Evolutionary conservation across 1,139 yeast species (phyloP).

Genomic region (Pichia sp.): DNA sequence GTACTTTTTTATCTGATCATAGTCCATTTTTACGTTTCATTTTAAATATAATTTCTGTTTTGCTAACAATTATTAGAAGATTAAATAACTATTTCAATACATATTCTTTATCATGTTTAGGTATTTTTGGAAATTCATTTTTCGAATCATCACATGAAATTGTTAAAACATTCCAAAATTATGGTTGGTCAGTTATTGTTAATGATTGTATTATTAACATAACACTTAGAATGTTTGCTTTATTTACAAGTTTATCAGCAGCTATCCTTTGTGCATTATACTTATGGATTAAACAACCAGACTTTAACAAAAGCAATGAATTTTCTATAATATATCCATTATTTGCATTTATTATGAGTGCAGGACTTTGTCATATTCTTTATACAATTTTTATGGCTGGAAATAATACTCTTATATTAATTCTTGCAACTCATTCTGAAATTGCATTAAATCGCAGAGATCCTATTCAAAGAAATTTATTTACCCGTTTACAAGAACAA

Average conservation of each 20-base stretch:
- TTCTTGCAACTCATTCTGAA: neutral
- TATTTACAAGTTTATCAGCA: neutral
- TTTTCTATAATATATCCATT: neutral
- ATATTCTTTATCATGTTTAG: constrained; percentile 81
- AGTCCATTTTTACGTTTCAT: constrained; percentile 71
- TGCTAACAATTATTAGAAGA: constrained; percentile 30
- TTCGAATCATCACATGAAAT: constrained; percentile 71
- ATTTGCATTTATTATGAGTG: constrained; percentile 2
- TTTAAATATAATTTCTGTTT: constrained; percentile 39
- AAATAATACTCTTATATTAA: constrained; percentile 2
- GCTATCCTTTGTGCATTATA: neutral
- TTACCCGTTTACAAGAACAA: neutral
- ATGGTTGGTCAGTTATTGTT: constrained; percentile 52
- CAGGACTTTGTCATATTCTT: neutral
- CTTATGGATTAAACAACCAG: neutral
- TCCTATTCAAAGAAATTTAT: neutral
- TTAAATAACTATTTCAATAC: constrained; percentile 64
- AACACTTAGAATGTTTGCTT: neutral
- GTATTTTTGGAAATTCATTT: constrained; percentile 76
- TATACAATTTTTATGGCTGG: neutral
- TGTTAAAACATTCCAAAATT: constrained; percentile 62
- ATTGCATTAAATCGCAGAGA: neutral
- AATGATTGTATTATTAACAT: constrained; percentile 3
- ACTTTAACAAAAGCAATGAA: neutral
- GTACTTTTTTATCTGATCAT: constrained; percentile 78